Evolutionary conservation across 1,284 basidiomycete species (phyloP).

Genomic region (Tilletia horrida): DNA sequence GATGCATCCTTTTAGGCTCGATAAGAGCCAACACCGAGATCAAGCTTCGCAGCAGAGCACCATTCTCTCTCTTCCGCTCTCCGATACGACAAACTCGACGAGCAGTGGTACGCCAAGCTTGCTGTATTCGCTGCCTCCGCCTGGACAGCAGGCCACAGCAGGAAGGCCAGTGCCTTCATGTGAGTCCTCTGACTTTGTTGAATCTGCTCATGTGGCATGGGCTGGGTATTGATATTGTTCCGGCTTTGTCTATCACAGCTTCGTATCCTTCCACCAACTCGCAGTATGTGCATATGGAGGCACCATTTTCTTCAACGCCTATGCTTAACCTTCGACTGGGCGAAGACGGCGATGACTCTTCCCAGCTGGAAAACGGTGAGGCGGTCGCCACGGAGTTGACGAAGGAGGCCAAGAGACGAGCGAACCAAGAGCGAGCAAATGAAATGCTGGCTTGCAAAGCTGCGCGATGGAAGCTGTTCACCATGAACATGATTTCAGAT

Average conservation of each 20-base stretch:
- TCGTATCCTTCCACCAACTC: not conserved
- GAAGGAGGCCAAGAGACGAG: not conserved
- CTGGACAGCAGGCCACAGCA: not conserved
- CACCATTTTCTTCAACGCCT: not conserved
- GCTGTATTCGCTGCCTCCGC: constrained; percentile 8
- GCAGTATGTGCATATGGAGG: not conserved
- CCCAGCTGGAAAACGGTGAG: too few species aligned
- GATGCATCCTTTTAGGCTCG: not conserved
- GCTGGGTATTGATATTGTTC: too few species aligned
- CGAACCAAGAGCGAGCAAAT: not conserved
- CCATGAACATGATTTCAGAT: not conserved
- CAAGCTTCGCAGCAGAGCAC: not conserved
- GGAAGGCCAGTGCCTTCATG: not conserved
- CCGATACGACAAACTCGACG: constrained; percentile 1
- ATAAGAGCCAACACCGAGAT: not conserved
- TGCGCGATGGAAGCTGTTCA: not conserved
- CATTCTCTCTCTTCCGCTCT: not conserved
- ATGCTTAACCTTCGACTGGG: not conserved
- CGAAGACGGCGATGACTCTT: not conserved
- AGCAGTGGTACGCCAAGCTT: not conserved
- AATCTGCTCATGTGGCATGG: too few species aligned
- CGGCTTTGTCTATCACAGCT: not conserved
- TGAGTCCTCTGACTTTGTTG: not conserved
- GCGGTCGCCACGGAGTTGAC: too few species aligned
- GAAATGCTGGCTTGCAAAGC: not conserved